Evolutionary conservation across 2,329 filamentous ascomycete genomes (phyloP).

Genomic region (Grosmannia huntii): DNA sequence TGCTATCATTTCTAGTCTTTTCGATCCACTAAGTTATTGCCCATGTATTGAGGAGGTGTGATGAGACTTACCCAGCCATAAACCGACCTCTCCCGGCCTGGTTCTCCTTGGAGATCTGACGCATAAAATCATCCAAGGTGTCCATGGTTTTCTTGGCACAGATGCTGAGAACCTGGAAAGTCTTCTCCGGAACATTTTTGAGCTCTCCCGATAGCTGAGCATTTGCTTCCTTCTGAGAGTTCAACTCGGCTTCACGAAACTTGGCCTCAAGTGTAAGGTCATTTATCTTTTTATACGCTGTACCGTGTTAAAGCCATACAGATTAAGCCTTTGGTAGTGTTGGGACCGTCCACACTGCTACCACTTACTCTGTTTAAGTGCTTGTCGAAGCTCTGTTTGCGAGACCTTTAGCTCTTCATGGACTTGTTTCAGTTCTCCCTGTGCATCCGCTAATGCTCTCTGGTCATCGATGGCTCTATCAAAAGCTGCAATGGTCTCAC

Average conservation of each 20-base stretch:
- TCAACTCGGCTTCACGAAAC: conserved; percentile 4
- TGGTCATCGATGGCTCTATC: conserved; percentile 8
- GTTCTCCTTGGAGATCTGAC: not conserved
- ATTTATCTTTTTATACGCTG: conserved; percentile 5
- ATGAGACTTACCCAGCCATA: conserved; percentile 2
- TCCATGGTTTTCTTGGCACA: conserved; percentile 8
- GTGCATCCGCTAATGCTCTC: conserved; percentile 19
- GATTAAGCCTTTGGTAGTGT: not conserved
- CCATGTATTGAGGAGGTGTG: not conserved
- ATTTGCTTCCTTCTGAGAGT: conserved; percentile 1
- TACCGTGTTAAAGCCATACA: not conserved
- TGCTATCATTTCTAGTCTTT: not conserved
- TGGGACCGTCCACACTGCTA: not conserved
- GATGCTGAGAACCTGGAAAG: conserved; percentile 7
- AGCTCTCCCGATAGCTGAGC: conserved; percentile 2
- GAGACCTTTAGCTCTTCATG: conserved; percentile 20
- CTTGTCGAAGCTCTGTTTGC: conserved; percentile 17
- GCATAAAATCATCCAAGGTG: conserved; percentile 2
- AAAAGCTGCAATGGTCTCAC: conserved; percentile 5
- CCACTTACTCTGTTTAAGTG: conserved; percentile 9
- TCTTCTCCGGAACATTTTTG: conserved; percentile 7
- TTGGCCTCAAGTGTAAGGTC: not conserved
- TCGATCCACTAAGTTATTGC: not conserved
- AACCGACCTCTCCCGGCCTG: not conserved
- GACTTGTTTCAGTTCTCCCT: conserved; percentile 20